Conservation (phyloP, 1,284 basidiomycete genomes). For the Ustilago sp. region DNA sequence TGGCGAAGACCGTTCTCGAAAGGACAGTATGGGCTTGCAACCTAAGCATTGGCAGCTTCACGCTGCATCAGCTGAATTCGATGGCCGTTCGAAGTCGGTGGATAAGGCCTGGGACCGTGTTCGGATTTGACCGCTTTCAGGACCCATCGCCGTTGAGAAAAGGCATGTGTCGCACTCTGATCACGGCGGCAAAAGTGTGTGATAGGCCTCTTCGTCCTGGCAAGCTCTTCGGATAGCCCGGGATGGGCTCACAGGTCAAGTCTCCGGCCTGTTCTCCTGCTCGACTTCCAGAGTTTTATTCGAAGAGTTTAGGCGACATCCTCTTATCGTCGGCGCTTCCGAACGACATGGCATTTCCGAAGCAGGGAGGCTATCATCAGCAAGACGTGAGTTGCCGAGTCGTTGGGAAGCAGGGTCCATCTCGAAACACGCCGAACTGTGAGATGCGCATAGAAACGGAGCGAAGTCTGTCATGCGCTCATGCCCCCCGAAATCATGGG, state of each 20-base stretch:
- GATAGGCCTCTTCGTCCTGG: background rate
- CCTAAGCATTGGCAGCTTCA: background rate
- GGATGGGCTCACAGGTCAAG: background rate
- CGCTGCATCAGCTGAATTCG: background rate
- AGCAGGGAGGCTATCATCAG: background rate
- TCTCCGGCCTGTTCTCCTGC: background rate
- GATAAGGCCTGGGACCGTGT: background rate
- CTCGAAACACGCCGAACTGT: background rate
- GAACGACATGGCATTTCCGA: background rate
- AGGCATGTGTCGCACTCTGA: constrained; percentile 10
- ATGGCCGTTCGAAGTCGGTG: background rate
- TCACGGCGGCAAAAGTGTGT: background rate
- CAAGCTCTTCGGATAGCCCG: background rate
- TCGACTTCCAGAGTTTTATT: background rate
- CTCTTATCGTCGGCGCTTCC: background rate
- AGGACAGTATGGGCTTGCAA: background rate
- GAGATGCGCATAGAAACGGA: constrained; percentile 7
- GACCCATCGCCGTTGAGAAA: background rate
- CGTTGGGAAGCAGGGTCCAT: background rate
- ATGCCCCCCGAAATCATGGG: background rate
- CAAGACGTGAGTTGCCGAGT: background rate
- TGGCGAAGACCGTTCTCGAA: background rate
- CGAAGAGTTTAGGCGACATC: background rate
- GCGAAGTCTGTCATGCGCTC: background rate
- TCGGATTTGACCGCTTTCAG: constrained; percentile 1